These are phyloP conservation scores for Leccinum brunneo-olivaceum DNA, from an alignment of 1,284 basidiomycete genomes.

Conservation along the genomic window DNA sequence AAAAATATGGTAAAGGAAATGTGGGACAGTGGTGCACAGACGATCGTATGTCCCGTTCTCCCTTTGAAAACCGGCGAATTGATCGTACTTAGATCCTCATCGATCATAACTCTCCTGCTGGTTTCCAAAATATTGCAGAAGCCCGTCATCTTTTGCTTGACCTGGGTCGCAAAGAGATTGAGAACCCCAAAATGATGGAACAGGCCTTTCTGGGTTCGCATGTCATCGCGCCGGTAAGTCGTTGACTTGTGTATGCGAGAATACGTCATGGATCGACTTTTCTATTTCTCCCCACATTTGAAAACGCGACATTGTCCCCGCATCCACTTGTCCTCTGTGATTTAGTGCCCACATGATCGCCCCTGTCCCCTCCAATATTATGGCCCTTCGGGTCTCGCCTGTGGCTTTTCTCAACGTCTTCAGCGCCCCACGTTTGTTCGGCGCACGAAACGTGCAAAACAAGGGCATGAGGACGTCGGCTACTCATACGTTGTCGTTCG, in stretches of 20 bases:
- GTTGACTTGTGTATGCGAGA: neutral
- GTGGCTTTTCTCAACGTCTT: constrained; percentile 82
- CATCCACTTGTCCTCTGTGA: constrained; percentile 14
- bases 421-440: constrained; percentile 84
- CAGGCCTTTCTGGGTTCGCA: constrained; percentile 53
- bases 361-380: constrained; percentile 70
- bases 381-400: constrained; percentile 48
- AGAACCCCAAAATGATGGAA: constrained; percentile 36
- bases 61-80: constrained; percentile 9
- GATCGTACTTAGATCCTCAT: constrained; percentile 61
- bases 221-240: constrained; percentile 74
- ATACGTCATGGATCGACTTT: constrained; percentile 6
- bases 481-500: constrained; percentile 91
- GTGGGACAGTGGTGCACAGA: constrained; percentile 85
- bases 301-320: constrained; percentile 9
- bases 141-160: constrained; percentile 76
- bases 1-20: constrained; percentile 73
- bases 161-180: constrained; percentile 54
- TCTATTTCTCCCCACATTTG: constrained; percentile 15
- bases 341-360: constrained; percentile 86
- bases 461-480: constrained; percentile 79
- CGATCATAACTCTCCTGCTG: constrained; percentile 73
- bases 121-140: constrained; percentile 79
- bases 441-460: constrained; percentile 77
- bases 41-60: constrained; percentile 48